Evolutionary conservation across 2,329 filamentous ascomycete species (phyloP), one percentile per base, ranked within the genome.

Genomic region (Scolecobasidium constrictum): DNA sequence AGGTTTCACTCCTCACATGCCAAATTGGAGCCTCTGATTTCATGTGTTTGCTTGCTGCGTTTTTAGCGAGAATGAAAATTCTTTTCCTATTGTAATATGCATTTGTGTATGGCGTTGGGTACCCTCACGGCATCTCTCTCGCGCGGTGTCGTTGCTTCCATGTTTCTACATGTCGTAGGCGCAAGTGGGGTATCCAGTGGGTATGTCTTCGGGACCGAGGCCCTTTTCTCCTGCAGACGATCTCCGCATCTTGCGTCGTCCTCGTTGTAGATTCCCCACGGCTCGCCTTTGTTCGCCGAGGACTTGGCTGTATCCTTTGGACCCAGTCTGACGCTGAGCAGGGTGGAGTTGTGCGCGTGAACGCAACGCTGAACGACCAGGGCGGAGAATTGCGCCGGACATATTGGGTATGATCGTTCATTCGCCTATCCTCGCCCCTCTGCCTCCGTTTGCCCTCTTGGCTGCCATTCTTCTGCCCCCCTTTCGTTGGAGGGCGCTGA

Each of bases 351-450:
- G 11, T 41, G 39, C n/a, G 40, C 35, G 17, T 9, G 40, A 16
- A 11, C 17, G 40, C 12, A 7, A 15, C 7, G 13, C n/a, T 18
- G 11, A n/a, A 15, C 16, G 31, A 45, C 44, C 47, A 52, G 44
- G 17, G 49, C 53, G 53, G 54, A 53, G 52, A 53, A 55, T 51
- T 51, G 53, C 58, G 56, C 60, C 61, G 62, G 59, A 59, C 56
- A 62, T 58, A 57, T 58, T 57, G 60, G 60, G 58, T 56, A 64
- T 64, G 60, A 56, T 63, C 57, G 61, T 53, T 64, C 60, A 57
- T 56, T 62, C 57, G 57, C 58, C 51, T 52, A 47, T 50, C 51
- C 42, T 41, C 48, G 39, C 49, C 46, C 49, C 49, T 43, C 47
- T 44, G 47, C 40, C 44, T 46, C 38, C 23, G 42, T 50, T 49